Conservation (phyloP, 2,329 filamentous ascomycete genomes). For the Podosphaera aphanis region DNA sequence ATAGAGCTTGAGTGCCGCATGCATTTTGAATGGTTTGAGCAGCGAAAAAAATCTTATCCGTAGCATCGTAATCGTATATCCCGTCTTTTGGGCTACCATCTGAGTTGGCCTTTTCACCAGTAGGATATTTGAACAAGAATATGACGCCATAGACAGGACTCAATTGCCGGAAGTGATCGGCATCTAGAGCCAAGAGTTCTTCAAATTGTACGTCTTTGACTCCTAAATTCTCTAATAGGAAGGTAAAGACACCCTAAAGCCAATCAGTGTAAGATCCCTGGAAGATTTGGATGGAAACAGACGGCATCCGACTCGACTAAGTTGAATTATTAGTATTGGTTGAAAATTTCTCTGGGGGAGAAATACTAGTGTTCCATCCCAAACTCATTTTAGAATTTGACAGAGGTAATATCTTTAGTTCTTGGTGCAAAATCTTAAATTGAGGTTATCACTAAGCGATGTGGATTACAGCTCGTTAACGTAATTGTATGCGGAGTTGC, state of each 20-base stretch:
- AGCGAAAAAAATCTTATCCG: constrained; percentile 73
- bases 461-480: no score
- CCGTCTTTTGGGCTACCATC: constrained; percentile 48
- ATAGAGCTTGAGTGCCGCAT: constrained; percentile 83
- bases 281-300: constrained; percentile 17
- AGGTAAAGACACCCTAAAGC: constrained; percentile 72
- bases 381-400: constrained; percentile 33
- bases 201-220: constrained; percentile 91
- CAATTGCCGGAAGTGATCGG: constrained; percentile 44
- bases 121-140: constrained; percentile 95
- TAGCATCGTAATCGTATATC: constrained; percentile 50
- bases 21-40: constrained; percentile 96
- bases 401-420: not conserved
- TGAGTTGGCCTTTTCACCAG: constrained; percentile 37
- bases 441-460: no score
- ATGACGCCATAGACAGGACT: constrained; percentile 83
- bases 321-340: constrained; percentile 3
- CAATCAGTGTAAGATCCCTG: constrained; percentile 6
- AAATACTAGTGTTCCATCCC: constrained; percentile 78
- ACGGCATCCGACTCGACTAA: constrained; percentile 83
- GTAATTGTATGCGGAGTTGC: no score
- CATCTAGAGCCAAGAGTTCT: constrained; percentile 75
- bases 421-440: no score
- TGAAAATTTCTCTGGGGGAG: constrained; percentile 1
- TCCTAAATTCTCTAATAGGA: constrained; percentile 75